Conservation (phyloP, 805 yeast genomes). For the Pichia californica region DNA sequence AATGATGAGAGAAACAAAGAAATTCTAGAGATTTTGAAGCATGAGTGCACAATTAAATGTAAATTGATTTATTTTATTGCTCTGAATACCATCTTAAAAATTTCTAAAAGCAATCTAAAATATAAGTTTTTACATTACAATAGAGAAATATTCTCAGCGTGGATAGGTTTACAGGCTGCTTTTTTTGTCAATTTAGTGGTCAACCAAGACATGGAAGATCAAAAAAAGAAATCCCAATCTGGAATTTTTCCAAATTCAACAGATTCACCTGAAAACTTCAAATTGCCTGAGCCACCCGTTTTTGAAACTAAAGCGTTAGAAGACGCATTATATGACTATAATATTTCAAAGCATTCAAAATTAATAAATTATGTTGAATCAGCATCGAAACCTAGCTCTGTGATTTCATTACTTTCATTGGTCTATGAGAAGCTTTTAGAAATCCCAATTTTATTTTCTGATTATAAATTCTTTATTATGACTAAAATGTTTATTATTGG, state of each 20-base stretch:
- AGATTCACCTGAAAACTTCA: background rate
- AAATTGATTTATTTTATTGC: constrained; percentile 3
- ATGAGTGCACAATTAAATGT: background rate
- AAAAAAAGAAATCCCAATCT: background rate
- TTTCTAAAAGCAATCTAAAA: background rate
- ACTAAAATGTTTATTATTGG: constrained; percentile 4
- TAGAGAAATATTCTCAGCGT: constrained; percentile 5
- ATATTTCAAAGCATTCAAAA: background rate
- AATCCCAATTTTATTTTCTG: constrained; percentile 1
- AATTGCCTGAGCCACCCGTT: background rate
- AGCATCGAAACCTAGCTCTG: background rate
- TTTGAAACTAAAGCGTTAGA: constrained; percentile 1
- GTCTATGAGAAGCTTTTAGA: constrained; percentile 2
- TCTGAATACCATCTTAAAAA: background rate
- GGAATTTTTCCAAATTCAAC: background rate
- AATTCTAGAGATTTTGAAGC: background rate
- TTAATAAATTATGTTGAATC: background rate
- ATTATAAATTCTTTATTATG: constrained; percentile 9
- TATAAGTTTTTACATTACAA: constrained; percentile 4
- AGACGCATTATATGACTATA: background rate
- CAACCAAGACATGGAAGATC: background rate
- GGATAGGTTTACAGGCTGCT: constrained; percentile 7
- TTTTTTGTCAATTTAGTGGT: constrained; percentile 3
- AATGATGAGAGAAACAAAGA: background rate
- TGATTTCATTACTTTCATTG: constrained; percentile 1